Evolutionary conservation across 139 green algal species (phyloP).

Genomic region (Chlorella sp.): DNA sequence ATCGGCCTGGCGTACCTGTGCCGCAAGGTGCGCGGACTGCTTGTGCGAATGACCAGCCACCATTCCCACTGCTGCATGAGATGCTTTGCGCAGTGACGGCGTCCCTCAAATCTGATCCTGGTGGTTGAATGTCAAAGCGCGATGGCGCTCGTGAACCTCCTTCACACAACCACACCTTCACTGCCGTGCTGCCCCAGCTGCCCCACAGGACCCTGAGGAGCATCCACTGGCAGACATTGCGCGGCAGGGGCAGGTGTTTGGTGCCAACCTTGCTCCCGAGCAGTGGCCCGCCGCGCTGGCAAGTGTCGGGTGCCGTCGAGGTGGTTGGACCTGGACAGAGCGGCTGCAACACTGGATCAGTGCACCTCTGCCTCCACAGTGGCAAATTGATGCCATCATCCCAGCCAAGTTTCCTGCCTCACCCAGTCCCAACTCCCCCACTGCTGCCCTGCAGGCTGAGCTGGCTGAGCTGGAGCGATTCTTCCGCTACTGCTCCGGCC

Average conservation of each 20-base stretch:
- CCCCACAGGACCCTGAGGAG: constrained; percentile 32
- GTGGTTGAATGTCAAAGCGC: not conserved
- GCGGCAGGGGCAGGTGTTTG: constrained; percentile 31
- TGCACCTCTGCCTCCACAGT: not conserved
- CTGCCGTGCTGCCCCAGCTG: not conserved
- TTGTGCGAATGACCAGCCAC: not conserved
- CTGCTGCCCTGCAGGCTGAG: constrained; percentile 51
- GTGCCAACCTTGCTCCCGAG: not conserved
- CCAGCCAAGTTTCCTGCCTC: not conserved
- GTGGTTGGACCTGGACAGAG: not conserved
- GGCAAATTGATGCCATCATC: not conserved
- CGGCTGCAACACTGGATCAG: too few relatives aligned
- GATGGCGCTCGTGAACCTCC: not conserved
- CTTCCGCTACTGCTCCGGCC: constrained; percentile 79
- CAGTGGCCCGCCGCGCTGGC: constrained; percentile 16
- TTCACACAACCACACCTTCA: not conserved
- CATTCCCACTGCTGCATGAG: not conserved
- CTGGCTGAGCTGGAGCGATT: constrained; percentile 61
- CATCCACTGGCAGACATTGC: constrained; percentile 75
- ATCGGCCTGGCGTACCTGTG: constrained; percentile 85
- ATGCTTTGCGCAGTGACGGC: too few relatives aligned
- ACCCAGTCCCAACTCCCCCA: not conserved
- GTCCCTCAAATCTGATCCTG: too few relatives aligned
- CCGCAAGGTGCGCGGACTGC: constrained; percentile 22
- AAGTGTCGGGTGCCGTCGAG: not conserved